These are phyloP conservation scores for Linnemannia elongata DNA, from an alignment of 192 early-diverging fungal species.

Conservation along the genomic window DNA sequence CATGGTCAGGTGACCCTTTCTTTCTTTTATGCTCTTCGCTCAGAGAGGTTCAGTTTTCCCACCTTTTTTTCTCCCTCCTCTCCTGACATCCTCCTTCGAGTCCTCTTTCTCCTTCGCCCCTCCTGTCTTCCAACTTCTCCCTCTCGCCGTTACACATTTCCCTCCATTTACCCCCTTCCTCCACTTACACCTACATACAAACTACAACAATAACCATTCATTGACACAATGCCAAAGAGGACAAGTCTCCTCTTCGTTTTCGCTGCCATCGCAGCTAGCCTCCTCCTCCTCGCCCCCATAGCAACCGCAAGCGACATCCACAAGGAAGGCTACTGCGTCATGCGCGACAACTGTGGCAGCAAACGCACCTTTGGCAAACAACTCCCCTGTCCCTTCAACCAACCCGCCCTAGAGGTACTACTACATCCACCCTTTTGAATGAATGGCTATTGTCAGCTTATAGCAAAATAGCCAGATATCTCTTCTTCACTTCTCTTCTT, in stretches of 20 bases:
- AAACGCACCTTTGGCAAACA: slow-evolving; percentile 58
- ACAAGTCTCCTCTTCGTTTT: not conserved
- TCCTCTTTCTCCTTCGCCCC: too few species aligned
- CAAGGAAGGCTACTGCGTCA: slow-evolving; percentile 68
- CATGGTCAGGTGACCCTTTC: too few species aligned
- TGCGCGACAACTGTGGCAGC: slow-evolving; percentile 70
- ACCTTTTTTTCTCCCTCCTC: too few species aligned
- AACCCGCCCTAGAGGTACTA: slow-evolving; percentile 58
- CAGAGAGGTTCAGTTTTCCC: too few species aligned
- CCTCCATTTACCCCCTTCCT: too few species aligned
- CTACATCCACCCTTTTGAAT: not conserved
- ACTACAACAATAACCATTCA: not conserved
- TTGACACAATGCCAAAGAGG: not conserved
- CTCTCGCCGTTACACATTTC: too few species aligned
- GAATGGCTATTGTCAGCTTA: too few species aligned
- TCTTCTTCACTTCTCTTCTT: not conserved
- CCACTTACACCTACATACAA: too few species aligned
- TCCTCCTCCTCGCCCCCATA: not conserved
- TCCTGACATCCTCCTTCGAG: too few species aligned
- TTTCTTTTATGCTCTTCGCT: too few species aligned
- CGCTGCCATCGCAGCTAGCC: not conserved
- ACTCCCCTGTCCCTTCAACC: slow-evolving; percentile 68
- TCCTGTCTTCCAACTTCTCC: too few species aligned
- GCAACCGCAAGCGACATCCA: slow-evolving; percentile 54
- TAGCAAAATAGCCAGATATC: not conserved